Conservation (phyloP, 306 rosid species). For the Chamaecrista fasciculata region DNA sequence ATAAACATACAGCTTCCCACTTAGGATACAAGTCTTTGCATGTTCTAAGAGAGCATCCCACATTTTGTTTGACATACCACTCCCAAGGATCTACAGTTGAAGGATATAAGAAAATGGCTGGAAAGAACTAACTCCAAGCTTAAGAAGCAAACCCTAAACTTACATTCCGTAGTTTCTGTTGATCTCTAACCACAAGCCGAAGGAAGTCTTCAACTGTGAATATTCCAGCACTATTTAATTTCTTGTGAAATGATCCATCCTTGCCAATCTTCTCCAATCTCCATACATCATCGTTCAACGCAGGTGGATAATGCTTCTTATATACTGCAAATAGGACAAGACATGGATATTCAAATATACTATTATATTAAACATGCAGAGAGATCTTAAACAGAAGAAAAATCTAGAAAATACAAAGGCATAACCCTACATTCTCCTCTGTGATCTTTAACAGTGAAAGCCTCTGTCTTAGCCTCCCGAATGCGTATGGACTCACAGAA, state of each 20-base stretch:
- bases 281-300: slow-evolving; percentile 87
- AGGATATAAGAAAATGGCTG: slow-evolving; percentile 26
- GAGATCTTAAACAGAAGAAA: slow-evolving; percentile 14
- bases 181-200: slow-evolving; percentile 80
- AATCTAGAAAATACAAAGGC: slow-evolving; percentile 25
- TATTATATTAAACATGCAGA: not conserved
- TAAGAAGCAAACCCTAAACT: slow-evolving; percentile 37
- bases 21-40: slow-evolving; percentile 89
- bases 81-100: slow-evolving; percentile 86
- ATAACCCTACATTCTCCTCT: slow-evolving; percentile 91
- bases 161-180: slow-evolving; percentile 72
- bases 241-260: slow-evolving; percentile 98
- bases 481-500: slow-evolving; percentile 72
- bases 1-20: slow-evolving; percentile 88
- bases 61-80: slow-evolving; percentile 99
- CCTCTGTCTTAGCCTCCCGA: slow-evolving; percentile 98
- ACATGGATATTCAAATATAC: slow-evolving; percentile 13
- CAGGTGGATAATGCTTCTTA: slow-evolving; percentile 98
- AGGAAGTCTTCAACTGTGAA: slow-evolving; percentile 77
- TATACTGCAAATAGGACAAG: slow-evolving; percentile 63
- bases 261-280: slow-evolving; percentile 98
- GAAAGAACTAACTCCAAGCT: slow-evolving; percentile 28
- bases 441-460: slow-evolving; percentile 98
- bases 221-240: slow-evolving; percentile 56
- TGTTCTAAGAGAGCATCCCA: slow-evolving; percentile 98